Base-by-base conservation (phyloP, 192 early-diverging fungal species). In the Chytriomyces sp. region DNA sequence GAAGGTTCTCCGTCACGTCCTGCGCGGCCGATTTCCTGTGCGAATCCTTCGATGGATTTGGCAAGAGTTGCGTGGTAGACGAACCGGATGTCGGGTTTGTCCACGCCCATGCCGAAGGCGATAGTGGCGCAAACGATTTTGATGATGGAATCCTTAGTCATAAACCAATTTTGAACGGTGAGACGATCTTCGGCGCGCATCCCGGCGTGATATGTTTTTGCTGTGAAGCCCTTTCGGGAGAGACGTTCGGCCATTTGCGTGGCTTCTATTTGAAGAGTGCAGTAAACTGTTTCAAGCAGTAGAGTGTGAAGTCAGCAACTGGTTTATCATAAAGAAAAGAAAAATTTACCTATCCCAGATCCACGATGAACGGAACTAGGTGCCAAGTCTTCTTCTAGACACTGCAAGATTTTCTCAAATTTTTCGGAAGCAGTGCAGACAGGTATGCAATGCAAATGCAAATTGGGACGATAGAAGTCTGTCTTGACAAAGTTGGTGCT, bases 21-120 rank as follows among this genome's bases (percentile, higher is more conserved):
- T 2, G 78, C 78, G 33, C 78, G 61, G 14, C 78, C 78, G 28
- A 66, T 72, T 44, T 82, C 74, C 55, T 79, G 78, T 59, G 93
- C 93, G 69, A 94, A 96, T 0, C 90, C 90, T 76, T 96, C 94
- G 2, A 96, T 67, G 28, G 92, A 91, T 14, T 86, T 84, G 0
- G 93, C 90, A 30, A 94, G 74, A 5, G 88, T 87, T 67, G 89
- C 86, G 63, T 94, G 93, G n/a, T 93, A 88, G 3, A 96, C 91
- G 70, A 90, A 94, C 7, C 93, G 92, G n/a, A 96, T 91, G 56
- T 94, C 89, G 19, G 91, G 77, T 76, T 95, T 94, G 81, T 95
- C 92, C 39, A 94, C 92, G 12, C 94, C 94, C 92, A 96, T 93
- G 10, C 94, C 93, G 79, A 95, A 95, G 0, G 93, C 93, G n/a